Percentiles rank a stretch among this genome's conserved stretches.
These are phyloP conservation scores for Cylindrotheca closterium DNA, from an alignment of 108 stramenopile genomes.

Conservation along the genomic window DNA sequence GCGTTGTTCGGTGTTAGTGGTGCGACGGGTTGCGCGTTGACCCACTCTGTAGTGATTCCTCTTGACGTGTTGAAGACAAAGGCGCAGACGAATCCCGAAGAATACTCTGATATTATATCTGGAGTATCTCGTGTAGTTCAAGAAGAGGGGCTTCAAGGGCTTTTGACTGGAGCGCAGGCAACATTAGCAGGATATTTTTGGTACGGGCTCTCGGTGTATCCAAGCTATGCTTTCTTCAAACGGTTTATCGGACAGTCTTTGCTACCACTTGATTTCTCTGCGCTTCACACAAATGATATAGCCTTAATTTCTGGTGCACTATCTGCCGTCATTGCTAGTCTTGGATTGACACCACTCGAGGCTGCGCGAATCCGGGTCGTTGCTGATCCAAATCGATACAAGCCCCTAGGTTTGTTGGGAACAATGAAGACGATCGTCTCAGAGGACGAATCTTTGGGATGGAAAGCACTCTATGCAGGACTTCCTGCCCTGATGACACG, in stretches of 20 bases:
- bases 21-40: conserved; percentile 86
- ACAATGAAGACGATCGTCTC: conserved; percentile 62
- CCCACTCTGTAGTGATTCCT: conserved; percentile 88
- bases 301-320: conserved; percentile 88
- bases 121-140: conserved; percentile 55
- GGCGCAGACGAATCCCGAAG: conserved; percentile 76
- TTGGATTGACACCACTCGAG: conserved; percentile 87
- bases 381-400: conserved; percentile 75
- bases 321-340: conserved; percentile 84
- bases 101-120: conserved; percentile 31
- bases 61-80: conserved; percentile 91
- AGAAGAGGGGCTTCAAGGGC: conserved; percentile 68
- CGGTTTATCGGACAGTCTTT: conserved; percentile 46
- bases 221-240: conserved; percentile 91
- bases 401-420: conserved; percentile 57
- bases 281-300: conserved; percentile 68
- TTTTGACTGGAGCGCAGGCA: conserved; percentile 85
- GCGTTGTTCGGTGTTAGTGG: conserved; percentile 82
- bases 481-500: conserved; percentile 88
- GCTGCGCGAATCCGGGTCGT: conserved; percentile 89
- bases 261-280: conserved; percentile 50
- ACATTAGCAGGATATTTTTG: conserved; percentile 91
- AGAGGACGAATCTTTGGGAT: conserved; percentile 60
- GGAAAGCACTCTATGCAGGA: conserved; percentile 80
- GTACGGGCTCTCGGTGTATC: conserved; percentile 94